Base-by-base conservation (phyloP, 2,329 filamentous ascomycete species). In the Penicillium sp. region DNA sequence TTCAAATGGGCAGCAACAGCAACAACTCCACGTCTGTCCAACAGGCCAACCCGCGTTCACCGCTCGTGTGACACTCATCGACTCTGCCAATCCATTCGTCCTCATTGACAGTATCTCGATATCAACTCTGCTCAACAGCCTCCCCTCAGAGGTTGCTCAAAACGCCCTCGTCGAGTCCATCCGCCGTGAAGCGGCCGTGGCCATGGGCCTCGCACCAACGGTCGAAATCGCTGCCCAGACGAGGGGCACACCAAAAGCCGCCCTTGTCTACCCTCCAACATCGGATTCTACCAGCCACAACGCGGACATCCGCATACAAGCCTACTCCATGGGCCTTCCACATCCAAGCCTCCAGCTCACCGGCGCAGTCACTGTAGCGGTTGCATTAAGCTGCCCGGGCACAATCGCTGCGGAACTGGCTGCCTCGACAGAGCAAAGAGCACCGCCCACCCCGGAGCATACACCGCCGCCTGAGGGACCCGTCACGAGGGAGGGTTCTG, bases 1-100 rank as follows among this genome's bases (percentile, higher is more conserved):
- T 0, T 30, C 38, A 1, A 11, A 30, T 3, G 17, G 15, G 6
- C 38, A 45, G 7, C 21, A 23, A 21, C 52, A 55, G 13, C 38
- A 46, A 13, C 11, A 19, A 17, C 38, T 55, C 38, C 38, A 23
- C 41, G 23, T 31, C 15, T 21, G 46, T 9, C 23, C 52, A 3
- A 89, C 86, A 2, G 85, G 85, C 0, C 71, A 87, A 17, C 76
- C 15, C 75, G 74, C 4, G 69, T 85, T 55, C 66, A 72, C 41
- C 2, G 68, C 71, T 4, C 60, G 61, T 8, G 85, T 81, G 1
- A 87, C 84, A 9, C 82, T 88, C 9, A 79, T 89, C 0, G 88
- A 90, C 64, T 84, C 85, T 1, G 83, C 84, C 1, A 89, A 88
- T 64, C 88, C 88, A 0, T 85, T 84, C 38, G 80, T 88, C 23